Evolutionary conservation across 1,284 basidiomycete genomes (phyloP), one percentile per base, ranked within the genome.

Genomic region (Tilletia horrida): DNA sequence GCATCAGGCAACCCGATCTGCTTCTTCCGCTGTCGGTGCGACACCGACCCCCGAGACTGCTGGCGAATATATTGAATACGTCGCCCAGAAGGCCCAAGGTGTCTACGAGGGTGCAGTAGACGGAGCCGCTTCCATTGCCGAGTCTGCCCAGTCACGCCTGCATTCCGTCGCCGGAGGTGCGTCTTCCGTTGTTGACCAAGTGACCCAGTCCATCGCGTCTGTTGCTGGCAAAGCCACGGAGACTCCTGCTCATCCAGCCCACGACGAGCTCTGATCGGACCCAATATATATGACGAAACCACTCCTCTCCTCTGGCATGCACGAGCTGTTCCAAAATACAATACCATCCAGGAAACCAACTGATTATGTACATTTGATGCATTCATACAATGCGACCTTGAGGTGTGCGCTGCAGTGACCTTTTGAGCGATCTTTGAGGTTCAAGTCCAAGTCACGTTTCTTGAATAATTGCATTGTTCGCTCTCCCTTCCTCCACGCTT

Each of bases 211-310:
- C 16, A 27, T 25, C 21, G 16, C 50, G n/a, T 52, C 50, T 1
- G 50, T 21, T 7, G 50, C 25, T 14, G 50, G 50, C 23, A 27
- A 35, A 7, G 55, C 55, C 16, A 29, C 31, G 14, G 14, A 31
- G 29, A 59, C 27, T 29, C 18, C 35, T 11, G 29, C n/a, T 27
- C 16, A 35, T n/a, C 13, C 25, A 18, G 29, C 35, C 7, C 55
- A 59, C 29, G 55, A 59, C 25, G 55, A 59, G 27, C 55, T 59
- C 27, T 59, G 55, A 59, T 52, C 25, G 21, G 23, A 52, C 50
- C 50, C 50, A 40, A 40, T n/a, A 40, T 11, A 40, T 40, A 11
- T 40, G 4, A 40, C 35, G 35, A 40, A 4, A 6, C 11, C 25
- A 6, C 16, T 48, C 45, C 45, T 6, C 18, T 16, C 16, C 45